phyloP scores from a whole-genome alignment of 345 rosid species.

The Salix udensis region DNA sequence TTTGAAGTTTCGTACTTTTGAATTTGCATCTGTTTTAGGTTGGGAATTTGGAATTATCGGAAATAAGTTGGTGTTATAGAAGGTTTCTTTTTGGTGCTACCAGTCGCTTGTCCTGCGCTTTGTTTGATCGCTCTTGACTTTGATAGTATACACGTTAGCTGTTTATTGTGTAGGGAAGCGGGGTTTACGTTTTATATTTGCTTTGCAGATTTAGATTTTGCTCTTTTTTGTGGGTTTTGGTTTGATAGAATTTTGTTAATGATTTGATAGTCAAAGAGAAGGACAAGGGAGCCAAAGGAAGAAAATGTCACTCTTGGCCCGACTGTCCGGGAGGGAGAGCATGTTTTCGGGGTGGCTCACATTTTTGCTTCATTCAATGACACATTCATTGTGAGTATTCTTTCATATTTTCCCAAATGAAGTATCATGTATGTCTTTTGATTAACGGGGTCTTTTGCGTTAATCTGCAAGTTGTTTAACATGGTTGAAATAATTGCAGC shows the following conservation, averaged over 20 bases:
- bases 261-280: conserved; percentile 56
- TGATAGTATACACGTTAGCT: background rate
- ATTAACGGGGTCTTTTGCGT: background rate
- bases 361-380: conserved; percentile 87
- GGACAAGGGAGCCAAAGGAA: conserved; percentile 80
- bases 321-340: conserved; percentile 70
- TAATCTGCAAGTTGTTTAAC: background rate
- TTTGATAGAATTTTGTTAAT: background rate
- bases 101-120: background rate
- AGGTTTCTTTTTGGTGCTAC: too few relatives aligned
- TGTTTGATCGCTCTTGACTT: background rate
- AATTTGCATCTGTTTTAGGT: background rate
- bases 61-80: background rate
- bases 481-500: conserved; percentile 37
- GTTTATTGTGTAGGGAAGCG: background rate
- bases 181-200: background rate
- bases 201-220: background rate
- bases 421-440: background rate
- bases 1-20: background rate
- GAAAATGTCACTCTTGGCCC: conserved; percentile 80
- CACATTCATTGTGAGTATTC: conserved; percentile 69
- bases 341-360: conserved; percentile 81
- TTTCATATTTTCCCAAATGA: background rate
- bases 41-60: background rate
- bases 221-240: too few relatives aligned